phyloP scores from a whole-genome alignment of 1,284 basidiomycete species.

The Anthracocystis panici-leucophaei region DNA sequence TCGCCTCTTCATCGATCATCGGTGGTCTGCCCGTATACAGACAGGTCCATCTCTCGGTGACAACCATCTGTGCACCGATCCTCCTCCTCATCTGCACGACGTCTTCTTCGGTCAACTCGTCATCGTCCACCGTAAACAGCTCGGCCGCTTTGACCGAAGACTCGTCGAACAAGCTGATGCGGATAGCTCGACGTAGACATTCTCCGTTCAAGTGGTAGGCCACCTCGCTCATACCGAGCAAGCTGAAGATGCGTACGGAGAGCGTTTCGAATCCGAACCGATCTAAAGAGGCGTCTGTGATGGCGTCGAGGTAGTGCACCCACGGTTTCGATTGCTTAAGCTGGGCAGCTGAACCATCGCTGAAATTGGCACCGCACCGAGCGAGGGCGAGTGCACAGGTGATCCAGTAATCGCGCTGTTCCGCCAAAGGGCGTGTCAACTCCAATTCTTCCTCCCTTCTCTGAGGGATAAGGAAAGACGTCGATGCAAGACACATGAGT shows the following conservation, averaged over 20 bases:
- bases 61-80: slow-evolving; percentile 17
- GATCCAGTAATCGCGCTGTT: slow-evolving; percentile 36
- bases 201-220: slow-evolving; percentile 35
- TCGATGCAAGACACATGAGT: slow-evolving; percentile 29
- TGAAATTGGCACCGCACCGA: slow-evolving; percentile 11
- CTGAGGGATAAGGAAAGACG: slow-evolving; percentile 27
- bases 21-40: slow-evolving; percentile 28
- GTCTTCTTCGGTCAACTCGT: slow-evolving; percentile 14
- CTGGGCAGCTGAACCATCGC: neutral
- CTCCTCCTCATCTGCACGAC: slow-evolving; percentile 29
- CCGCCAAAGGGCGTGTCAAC: slow-evolving; percentile 14
- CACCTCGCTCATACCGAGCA: slow-evolving; percentile 31
- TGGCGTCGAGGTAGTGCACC: slow-evolving; percentile 23
- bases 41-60: slow-evolving; percentile 30
- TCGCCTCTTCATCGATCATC: slow-evolving; percentile 43
- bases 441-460: slow-evolving; percentile 22
- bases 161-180: slow-evolving; percentile 31
- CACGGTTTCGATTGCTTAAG: neutral
- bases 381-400: slow-evolving; percentile 30
- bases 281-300: slow-evolving; percentile 30
- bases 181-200: slow-evolving; percentile 27
- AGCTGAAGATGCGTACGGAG: slow-evolving; percentile 18
- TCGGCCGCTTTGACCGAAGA: slow-evolving; percentile 8
- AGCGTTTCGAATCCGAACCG: slow-evolving; percentile 36
- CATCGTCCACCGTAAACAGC: slow-evolving; percentile 6